A percentile compares a stretch with the other conserved stretches of the same genome.
Evolutionary conservation across 2,329 filamentous ascomycete species (phyloP).

Genomic region (Didymella lethalis): DNA sequence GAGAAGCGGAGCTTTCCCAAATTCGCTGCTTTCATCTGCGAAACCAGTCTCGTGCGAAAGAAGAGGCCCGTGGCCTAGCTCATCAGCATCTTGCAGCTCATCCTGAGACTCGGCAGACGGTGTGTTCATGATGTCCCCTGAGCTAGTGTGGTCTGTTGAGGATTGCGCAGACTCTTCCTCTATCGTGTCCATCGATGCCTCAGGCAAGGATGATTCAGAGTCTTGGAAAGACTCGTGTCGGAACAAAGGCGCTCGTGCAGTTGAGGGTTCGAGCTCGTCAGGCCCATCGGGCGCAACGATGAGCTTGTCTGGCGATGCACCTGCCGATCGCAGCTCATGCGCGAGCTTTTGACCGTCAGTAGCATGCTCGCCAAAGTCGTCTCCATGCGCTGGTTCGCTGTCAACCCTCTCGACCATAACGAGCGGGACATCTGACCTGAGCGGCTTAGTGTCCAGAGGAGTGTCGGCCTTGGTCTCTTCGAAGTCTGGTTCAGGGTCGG

Average conservation of each 20-base stretch:
- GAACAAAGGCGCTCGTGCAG: constrained; percentile 39
- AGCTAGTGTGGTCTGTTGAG: constrained; percentile 33
- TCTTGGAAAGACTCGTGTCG: constrained; percentile 41
- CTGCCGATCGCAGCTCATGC: constrained; percentile 41
- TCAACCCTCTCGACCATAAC: constrained; percentile 50
- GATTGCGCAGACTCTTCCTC: constrained; percentile 31
- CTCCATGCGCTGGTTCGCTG: constrained; percentile 43
- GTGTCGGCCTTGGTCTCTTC: constrained; percentile 27
- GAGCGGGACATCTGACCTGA: constrained; percentile 30
- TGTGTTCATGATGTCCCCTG: constrained; percentile 27
- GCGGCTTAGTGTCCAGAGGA: constrained; percentile 21
- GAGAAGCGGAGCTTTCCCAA: constrained; percentile 23
- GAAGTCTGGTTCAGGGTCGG: constrained; percentile 35
- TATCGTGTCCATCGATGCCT: constrained; percentile 24
- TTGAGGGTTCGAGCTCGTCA: constrained; percentile 29
- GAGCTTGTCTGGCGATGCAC: constrained; percentile 47
- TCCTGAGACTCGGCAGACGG: constrained; percentile 29
- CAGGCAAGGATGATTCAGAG: constrained; percentile 11
- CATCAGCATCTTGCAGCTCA: constrained; percentile 9
- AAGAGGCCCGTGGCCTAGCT: constrained; percentile 23
- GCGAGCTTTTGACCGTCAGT: constrained; percentile 47
- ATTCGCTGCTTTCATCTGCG: constrained; percentile 16
- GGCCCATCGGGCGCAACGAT: constrained; percentile 34
- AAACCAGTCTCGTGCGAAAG: constrained; percentile 33
- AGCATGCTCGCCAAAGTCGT: constrained; percentile 48